These are phyloP conservation scores for Penicillium riverlandense DNA, from an alignment of 495 filamentous ascomycete genomes.

Conservation along the genomic window DNA sequence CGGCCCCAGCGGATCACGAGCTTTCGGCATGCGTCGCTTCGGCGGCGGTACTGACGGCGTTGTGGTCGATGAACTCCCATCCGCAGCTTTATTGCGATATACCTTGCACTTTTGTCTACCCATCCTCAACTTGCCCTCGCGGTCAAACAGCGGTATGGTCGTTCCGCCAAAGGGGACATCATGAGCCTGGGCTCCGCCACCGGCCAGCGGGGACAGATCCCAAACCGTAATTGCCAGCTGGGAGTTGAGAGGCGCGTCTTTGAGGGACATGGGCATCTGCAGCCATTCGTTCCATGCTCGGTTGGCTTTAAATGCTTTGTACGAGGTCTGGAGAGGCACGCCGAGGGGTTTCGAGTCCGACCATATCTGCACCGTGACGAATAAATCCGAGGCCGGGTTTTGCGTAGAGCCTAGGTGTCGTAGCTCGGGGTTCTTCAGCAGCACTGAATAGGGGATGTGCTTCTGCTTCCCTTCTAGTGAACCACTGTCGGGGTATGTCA, in stretches of 20 bases:
- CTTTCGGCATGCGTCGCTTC: conserved; percentile 43
- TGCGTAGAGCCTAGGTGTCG: conserved; percentile 78
- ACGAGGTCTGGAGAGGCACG: conserved; percentile 84
- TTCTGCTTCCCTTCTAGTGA: conserved; percentile 82
- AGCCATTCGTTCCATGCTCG: conserved; percentile 97
- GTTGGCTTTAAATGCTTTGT: conserved; percentile 74
- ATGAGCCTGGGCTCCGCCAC: conserved; percentile 57
- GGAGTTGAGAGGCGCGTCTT: conserved; percentile 66
- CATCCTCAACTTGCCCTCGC: conserved; percentile 81
- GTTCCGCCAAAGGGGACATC: conserved; percentile 91
- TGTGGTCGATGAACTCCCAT: conserved; percentile 72
- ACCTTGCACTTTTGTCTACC: conserved; percentile 88
- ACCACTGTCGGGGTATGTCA: conserved; percentile 46
- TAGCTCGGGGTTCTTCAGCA: conserved; percentile 69
- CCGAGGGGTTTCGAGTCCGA: conserved; percentile 92
- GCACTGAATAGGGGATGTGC: conserved; percentile 67
- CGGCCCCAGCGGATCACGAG: conserved; percentile 29
- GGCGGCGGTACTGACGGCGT: conserved; percentile 60
- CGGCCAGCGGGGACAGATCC: conserved; percentile 79
- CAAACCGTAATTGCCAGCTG: conserved; percentile 91
- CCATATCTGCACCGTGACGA: conserved; percentile 88
- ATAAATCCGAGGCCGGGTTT: conserved; percentile 74
- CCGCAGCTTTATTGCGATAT: conserved; percentile 73
- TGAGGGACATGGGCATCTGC: conserved; percentile 72
- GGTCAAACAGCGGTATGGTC: conserved; percentile 82